phyloP scores from a whole-genome alignment of 1,284 basidiomycete species.

The Tylopilus sp. region DNA sequence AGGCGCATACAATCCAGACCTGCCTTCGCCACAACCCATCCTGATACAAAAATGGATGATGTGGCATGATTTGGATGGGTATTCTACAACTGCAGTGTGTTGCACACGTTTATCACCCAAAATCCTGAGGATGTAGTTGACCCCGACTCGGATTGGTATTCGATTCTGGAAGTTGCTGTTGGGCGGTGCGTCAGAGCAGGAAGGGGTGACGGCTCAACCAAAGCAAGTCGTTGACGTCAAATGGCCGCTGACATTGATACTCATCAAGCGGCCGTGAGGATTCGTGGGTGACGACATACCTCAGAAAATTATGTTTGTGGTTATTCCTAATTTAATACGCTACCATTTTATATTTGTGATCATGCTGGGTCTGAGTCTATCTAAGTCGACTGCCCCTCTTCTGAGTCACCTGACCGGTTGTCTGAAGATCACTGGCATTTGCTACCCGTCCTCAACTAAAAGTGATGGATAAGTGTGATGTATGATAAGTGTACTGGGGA shows the following conservation, averaged over 20 bases:
- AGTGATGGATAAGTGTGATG: too few species aligned
- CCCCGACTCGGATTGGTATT: conserved; percentile 57
- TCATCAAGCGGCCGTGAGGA: conserved; percentile 54
- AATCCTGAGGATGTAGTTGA: conserved; percentile 68
- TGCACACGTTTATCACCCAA: conserved; percentile 71
- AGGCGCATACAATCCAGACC: conserved; percentile 54
- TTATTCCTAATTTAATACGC: too few species aligned
- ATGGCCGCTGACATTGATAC: conserved; percentile 80
- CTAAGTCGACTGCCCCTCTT: too few species aligned
- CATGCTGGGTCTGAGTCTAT: too few species aligned
- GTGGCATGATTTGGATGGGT: conserved; percentile 73
- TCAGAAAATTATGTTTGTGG: too few species aligned
- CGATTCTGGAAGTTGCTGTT: conserved; percentile 68
- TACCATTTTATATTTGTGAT: too few species aligned
- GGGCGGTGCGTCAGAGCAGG: conserved; percentile 49
- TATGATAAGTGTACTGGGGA: too few species aligned
- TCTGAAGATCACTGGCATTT: too few species aligned
- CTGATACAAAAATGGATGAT: conserved; percentile 73
- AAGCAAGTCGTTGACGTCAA: conserved; percentile 69
- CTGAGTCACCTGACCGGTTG: too few species aligned
- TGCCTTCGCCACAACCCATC: conserved; percentile 60
- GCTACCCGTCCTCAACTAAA: too few species aligned
- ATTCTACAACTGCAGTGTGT: conserved; percentile 80
- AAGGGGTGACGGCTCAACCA: conserved; percentile 46
- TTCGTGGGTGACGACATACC: too few species aligned